Evolutionary conservation across 108 stramenopile species (phyloP).

Genomic region (Poteriospumella lacustris): DNA sequence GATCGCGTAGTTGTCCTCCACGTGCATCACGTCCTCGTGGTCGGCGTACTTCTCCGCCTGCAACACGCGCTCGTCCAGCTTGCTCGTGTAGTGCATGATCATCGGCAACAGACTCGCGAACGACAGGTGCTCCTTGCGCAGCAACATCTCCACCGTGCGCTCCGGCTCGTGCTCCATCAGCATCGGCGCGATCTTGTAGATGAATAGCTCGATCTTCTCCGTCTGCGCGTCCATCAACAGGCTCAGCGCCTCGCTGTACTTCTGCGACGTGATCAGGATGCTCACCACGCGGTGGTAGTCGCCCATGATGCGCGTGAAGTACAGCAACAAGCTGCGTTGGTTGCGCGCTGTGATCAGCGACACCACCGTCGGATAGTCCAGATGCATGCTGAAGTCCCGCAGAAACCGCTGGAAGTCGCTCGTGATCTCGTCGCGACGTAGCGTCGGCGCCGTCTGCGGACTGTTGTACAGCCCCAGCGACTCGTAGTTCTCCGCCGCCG

Average conservation of each 20-base stretch:
- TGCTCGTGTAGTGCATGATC: neutral
- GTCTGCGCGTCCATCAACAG: neutral
- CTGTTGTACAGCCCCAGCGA: too few relatives aligned
- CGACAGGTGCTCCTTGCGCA: neutral
- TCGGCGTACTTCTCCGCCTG: too few relatives aligned
- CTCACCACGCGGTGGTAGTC: conserved; percentile 26
- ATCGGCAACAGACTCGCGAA: neutral
- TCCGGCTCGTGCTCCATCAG: conserved; percentile 23
- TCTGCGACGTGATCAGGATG: neutral
- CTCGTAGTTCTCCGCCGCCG: too few relatives aligned
- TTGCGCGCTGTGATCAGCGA: neutral
- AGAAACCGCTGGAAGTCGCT: conserved; percentile 4
- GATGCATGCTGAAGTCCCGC: neutral
- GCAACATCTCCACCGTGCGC: neutral
- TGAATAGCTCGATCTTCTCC: conserved; percentile 3
- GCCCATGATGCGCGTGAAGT: neutral
- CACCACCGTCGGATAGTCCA: conserved; percentile 2
- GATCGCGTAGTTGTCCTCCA: too few relatives aligned
- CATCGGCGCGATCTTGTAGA: conserved; percentile 4
- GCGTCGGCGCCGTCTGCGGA: neutral
- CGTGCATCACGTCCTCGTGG: too few relatives aligned
- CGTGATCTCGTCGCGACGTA: neutral
- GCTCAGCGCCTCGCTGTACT: neutral
- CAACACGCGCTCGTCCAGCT: conserved; percentile 2
- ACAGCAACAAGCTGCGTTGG: neutral